Evolutionary conservation across 768 basidiomycete species (phyloP), one percentile per base, ranked within the genome.

Genomic region (Hydnum rufescens): DNA sequence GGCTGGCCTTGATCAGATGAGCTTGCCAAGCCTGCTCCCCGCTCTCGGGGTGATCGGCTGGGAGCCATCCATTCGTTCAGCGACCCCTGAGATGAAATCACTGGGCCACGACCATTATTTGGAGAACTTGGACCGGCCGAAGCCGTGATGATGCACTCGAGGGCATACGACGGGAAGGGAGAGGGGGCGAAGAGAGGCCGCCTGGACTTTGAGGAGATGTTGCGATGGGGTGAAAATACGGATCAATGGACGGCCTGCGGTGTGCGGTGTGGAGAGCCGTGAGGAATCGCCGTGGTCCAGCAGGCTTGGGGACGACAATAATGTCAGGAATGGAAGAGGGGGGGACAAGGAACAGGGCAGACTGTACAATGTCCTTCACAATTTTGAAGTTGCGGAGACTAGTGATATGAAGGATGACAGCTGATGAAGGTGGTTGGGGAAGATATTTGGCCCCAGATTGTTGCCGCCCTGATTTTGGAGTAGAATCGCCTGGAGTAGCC

Each of bases 291-390:
- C 93, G 77, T 4, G 95, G 95, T 3, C 95, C 93, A 18, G 85
- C 92, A 5, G 93, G 93, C 66, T 97, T 99, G 22, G 92, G 93
- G 34, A 97, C 81, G 58, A 99, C 87, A 74, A 97, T 85, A 28
- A 99, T 77, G 59, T 99, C 95, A 1, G 95, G 81, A 6, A 82
- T 64, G 16, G 71, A 68, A 23, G 67, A 61, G 4, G 60, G 68
- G 54, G 57, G 55, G 71, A 70, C 34, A 26, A 47, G 44, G 64
- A 63, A 56, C 3, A 82, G 67, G 19, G 79, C 68, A 18, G 75
- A 76, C 58, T 90, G 82, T 19, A 97, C 71, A 6, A 80, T 71
- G 58, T 96, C 90, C 61, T 85, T 87, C 50, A 92, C 80, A 32
- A 73, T 60, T 63, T 87, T 92, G 72, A 85, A 97, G 57, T 92